phyloP scores from a whole-genome alignment of 2,329 filamentous ascomycete species.

The Seiridium unicorne region DNA sequence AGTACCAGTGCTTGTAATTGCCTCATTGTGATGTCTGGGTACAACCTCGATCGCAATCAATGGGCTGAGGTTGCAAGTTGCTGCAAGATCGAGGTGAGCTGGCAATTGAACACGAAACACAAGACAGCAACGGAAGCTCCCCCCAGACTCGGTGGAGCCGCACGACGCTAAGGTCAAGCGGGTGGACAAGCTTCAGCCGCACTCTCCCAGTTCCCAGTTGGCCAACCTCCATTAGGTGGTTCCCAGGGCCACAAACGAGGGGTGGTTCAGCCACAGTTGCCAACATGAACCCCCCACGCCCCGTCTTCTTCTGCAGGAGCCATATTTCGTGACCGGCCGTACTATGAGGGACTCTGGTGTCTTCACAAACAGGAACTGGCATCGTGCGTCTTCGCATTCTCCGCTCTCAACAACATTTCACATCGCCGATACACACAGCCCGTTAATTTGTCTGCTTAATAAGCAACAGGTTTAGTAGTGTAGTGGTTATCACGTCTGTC shows the following conservation, averaged over 20 bases:
- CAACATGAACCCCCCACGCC: too few species aligned
- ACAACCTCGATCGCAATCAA: constrained; percentile 2
- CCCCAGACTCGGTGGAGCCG: not conserved
- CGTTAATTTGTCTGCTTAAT: not conserved
- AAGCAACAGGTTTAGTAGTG: not conserved
- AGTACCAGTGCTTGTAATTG: constrained; percentile 49
- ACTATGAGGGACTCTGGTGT: too few species aligned
- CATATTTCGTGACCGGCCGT: too few species aligned
- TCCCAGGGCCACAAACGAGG: too few species aligned
- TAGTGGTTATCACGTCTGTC: constrained; percentile 9
- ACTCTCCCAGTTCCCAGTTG: too few species aligned
- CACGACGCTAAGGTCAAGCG: too few species aligned
- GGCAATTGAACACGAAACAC: constrained; percentile 10
- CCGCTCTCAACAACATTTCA: not conserved
- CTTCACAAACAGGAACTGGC: too few species aligned
- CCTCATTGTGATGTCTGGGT: constrained; percentile 36
- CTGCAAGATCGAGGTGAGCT: not conserved
- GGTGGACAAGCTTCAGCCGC: not conserved
- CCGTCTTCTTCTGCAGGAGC: too few species aligned
- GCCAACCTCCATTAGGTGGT: too few species aligned
- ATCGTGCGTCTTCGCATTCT: not conserved
- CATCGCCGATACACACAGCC: not conserved
- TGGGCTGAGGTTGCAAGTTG: not conserved
- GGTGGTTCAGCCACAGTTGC: too few species aligned
- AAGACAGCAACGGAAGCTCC: not conserved